A percentile compares a stretch with the other conserved stretches of the same genome.
These are phyloP conservation scores for Plasmopara viticola DNA, from an alignment of 352 stramenopile genomes.

Conservation along the genomic window DNA sequence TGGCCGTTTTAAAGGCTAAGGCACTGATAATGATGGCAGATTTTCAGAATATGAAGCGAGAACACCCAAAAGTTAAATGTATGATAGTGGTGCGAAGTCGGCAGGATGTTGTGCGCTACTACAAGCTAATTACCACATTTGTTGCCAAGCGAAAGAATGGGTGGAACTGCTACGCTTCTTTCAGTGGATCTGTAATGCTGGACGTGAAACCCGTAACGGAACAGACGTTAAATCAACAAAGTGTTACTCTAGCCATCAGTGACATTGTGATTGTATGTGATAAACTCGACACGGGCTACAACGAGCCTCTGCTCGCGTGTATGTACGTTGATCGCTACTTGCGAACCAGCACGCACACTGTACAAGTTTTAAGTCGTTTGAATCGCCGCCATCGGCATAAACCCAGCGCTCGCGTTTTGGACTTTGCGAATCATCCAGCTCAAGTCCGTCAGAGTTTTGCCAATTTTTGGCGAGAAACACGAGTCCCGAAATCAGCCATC, in stretches of 20 bases:
- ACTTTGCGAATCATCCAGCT: constrained; percentile 70
- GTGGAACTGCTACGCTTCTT: constrained; percentile 68
- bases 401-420: constrained; percentile 39
- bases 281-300: constrained; percentile 84
- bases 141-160: constrained; percentile 42
- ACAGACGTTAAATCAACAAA: constrained; percentile 54
- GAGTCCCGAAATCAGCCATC: constrained; percentile 11
- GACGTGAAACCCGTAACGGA: constrained; percentile 42
- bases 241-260: constrained; percentile 42
- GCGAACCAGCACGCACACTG: constrained; percentile 50
- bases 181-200: constrained; percentile 43
- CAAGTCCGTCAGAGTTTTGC: constrained; percentile 53
- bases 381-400: constrained; percentile 67
- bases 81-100: constrained; percentile 79
- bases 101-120: constrained; percentile 74
- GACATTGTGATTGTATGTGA: constrained; percentile 82
- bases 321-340: constrained; percentile 85
- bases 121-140: constrained; percentile 53
- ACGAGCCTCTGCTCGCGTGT: constrained; percentile 57
- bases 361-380: constrained; percentile 79
- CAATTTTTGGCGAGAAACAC: constrained; percentile 44
- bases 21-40: constrained; percentile 67
- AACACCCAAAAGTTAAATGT: constrained; percentile 34
- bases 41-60: constrained; percentile 32
- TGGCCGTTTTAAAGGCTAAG: constrained; percentile 64